Conservation (phyloP, 2,329 filamentous ascomycete species). For the Geosmithia flava region DNA sequence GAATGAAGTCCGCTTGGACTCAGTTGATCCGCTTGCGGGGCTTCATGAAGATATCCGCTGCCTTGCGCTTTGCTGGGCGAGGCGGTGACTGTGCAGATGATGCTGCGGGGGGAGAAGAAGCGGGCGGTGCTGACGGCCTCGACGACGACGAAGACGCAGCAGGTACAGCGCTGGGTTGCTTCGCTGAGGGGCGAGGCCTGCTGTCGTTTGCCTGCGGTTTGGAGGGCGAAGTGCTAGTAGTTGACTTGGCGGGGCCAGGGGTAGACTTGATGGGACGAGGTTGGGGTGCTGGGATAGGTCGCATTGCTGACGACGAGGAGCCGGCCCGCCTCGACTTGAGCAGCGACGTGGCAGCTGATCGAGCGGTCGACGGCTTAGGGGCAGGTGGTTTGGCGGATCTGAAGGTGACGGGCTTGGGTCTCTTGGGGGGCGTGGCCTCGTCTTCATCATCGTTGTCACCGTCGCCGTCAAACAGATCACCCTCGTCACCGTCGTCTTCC, state of each 20-base stretch:
- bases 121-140: constrained; percentile 1
- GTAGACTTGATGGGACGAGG: neutral
- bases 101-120: neutral
- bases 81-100: neutral
- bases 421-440: neutral
- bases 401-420: neutral
- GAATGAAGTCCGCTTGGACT: too few relatives aligned
- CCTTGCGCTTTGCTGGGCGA: constrained; percentile 27
- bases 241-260: neutral
- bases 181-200: neutral
- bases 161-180: neutral
- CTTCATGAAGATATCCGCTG: constrained; percentile 37
- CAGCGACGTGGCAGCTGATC: constrained; percentile 3
- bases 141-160: neutral
- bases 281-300: neutral
- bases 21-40: constrained; percentile 22
- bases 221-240: neutral
- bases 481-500: constrained; percentile 18
- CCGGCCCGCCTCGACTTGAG: constrained; percentile 1
- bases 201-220: neutral
- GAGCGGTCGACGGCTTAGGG: too few relatives aligned
- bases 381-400: neutral
- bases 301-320: neutral
- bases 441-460: constrained; percentile 5
- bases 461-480: constrained; percentile 3